Evolutionary conservation across 2,329 filamentous ascomycete genomes (phyloP), one percentile per base, ranked within the genome.

Genomic region (Nectriaceae sp.): DNA sequence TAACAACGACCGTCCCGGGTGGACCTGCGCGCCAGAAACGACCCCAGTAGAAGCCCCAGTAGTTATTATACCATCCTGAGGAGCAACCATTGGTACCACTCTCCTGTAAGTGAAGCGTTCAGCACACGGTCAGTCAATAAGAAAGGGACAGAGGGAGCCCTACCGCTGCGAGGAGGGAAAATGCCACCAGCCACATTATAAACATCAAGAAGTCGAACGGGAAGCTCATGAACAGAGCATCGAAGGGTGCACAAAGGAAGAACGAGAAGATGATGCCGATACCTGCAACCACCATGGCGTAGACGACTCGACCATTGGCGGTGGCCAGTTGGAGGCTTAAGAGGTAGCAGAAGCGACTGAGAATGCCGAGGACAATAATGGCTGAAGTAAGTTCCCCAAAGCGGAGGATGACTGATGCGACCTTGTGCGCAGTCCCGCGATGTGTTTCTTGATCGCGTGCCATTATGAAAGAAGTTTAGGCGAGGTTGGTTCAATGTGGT

Each of bases 11-110:
- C 2, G 8, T 29, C 1, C 52, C 50, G 19, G 51, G 20, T 3
- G 44, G 58, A 1, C 59, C 59, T 21, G 40, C 38, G 5, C 15
- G 10, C 52, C 53, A 58, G 26, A 16, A 57, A 2, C 53, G 46
- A 4, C 59, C 56, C 62, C 62, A 65, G 36, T 63, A 62, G 42
- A 61, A 64, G 19, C 57, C 56, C 62, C 62, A 65, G 40, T 63
- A 61, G 11, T 55, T 43, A 20, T 53, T 20, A 33, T 59, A 62
- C 62, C 62, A 65, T 10, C 5, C 2, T 2, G 53, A 24, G 5
- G 47, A 37, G 44, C 62, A 64, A 11, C 41, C 11, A 4, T 44
- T 13, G 11, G 36, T 40, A 3, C 31, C 31, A 4, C 54, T 56
- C 50, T 42, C 52, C 53, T 59, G 26, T 36, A 13, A 4, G 6